Conservation (phyloP, 2,329 filamentous ascomycete genomes). For the Penicillium italicum region DNA sequence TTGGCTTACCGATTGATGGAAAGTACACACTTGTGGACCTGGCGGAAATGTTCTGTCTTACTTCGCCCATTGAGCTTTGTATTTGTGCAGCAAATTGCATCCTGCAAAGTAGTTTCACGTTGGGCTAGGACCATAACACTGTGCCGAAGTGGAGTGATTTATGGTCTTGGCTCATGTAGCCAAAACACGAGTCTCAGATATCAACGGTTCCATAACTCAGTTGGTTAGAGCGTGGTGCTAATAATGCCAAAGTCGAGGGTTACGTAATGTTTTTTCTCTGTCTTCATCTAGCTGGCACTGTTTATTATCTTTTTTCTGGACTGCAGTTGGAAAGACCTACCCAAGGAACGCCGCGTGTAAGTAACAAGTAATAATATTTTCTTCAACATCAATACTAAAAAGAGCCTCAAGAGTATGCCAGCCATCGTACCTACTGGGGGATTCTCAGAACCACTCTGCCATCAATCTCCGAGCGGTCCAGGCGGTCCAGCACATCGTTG, state of each 20-base stretch:
- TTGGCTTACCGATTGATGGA: too few relatives aligned
- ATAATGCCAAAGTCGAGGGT: slow-evolving; percentile 17
- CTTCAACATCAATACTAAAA: neutral
- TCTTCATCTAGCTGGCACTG: neutral
- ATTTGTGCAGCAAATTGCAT: too few relatives aligned
- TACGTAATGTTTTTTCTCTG: too few relatives aligned
- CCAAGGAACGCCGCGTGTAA: neutral
- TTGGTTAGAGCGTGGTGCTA: slow-evolving; percentile 20
- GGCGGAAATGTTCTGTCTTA: too few relatives aligned
- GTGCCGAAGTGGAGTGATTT: too few relatives aligned
- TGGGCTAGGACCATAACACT: too few relatives aligned
- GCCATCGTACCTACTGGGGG: slow-evolving; percentile 16
- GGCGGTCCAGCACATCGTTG: slow-evolving; percentile 33
- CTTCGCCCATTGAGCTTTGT: too few relatives aligned
- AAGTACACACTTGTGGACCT: too few relatives aligned
- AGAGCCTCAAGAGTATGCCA: neutral
- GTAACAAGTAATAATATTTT: too few relatives aligned
- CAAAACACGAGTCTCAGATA: too few relatives aligned
- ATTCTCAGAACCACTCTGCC: slow-evolving; percentile 39
- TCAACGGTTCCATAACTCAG: slow-evolving; percentile 13
- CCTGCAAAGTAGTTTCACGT: too few relatives aligned
- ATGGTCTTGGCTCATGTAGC: too few relatives aligned
- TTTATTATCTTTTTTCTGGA: neutral
- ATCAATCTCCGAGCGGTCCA: slow-evolving; percentile 38
- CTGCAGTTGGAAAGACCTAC: neutral